Percentiles rank a stretch among this genome's conserved stretches.
These are phyloP conservation scores for Colletotrichum scovillei DNA, from an alignment of 2,329 filamentous ascomycete genomes.

Conservation along the genomic window DNA sequence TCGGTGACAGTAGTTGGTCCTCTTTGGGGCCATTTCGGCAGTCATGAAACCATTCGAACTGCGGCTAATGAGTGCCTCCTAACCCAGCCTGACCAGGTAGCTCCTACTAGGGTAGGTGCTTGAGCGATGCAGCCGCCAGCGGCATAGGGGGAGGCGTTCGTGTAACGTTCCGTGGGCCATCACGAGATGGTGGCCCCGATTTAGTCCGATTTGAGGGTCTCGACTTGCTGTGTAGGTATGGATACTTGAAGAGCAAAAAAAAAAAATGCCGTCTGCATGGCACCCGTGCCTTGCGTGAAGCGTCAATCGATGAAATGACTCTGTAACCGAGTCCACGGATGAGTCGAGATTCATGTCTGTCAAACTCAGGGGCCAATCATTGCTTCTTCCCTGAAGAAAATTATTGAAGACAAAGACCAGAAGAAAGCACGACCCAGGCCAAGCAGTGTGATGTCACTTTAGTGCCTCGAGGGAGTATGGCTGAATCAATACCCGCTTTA, in stretches of 20 bases:
- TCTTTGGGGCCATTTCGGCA: slow-evolving; percentile 9
- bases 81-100: no score
- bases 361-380: not conserved
- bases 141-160: slow-evolving; percentile 22
- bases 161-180: slow-evolving; percentile 27
- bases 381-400: slow-evolving; percentile 2
- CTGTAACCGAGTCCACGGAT: not conserved
- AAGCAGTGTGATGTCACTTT: slow-evolving; percentile 28
- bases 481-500: slow-evolving; percentile 21
- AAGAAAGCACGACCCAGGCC: slow-evolving; percentile 1
- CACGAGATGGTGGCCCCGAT: slow-evolving; percentile 14
- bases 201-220: slow-evolving; percentile 16
- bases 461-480: not conserved
- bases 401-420: slow-evolving; percentile 16
- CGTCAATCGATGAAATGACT: slow-evolving; percentile 19
- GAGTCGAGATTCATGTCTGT: not conserved
- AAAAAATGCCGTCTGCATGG: not conserved
- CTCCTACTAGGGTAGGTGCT: not conserved
- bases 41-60: slow-evolving; percentile 9
- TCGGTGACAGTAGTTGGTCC: not conserved
- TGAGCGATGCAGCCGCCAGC: slow-evolving; percentile 11
- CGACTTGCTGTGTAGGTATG: not conserved
- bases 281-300: slow-evolving; percentile 8
- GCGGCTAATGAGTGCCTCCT: not conserved
- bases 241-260: not conserved